Evolutionary conservation across 352 stramenopile genomes (phyloP), one percentile per base, ranked within the genome.

Genomic region (Phytophthora pluvialis): DNA sequence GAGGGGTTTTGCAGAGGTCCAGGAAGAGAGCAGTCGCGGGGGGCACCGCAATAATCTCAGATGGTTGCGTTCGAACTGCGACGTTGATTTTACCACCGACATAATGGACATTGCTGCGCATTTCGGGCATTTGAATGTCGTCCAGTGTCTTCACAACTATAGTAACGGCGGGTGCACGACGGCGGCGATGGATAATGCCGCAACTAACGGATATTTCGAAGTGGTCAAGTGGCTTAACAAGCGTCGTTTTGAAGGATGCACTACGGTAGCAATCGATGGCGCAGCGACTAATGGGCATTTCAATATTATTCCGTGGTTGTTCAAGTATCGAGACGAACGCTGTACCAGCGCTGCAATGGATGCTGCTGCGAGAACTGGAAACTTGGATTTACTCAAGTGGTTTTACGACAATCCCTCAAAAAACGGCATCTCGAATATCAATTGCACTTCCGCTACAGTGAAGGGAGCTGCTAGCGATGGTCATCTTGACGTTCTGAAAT

Each of bases 261-360:
- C 55, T 4, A 48, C 21, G 10, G 36, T 15, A 42, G 36, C 36
- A 15, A 42, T 42, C 10, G 36, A 18, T 26, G 7, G 1, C 3
- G 44, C 36, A 18, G 36, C 36, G 18, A 42, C 8, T 6, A 16
- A 42, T 8, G 36, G 36, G 1, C 1, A 42, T 16, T 42, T 12
- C 3, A 42, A 21, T 18, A 42, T 18, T 1, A 5, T 42, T 42
- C 36, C 6, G 16, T 55, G 55, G 55, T 16, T 71, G 2, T 55
- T 61, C 12, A 33, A 59, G 10, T 28, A 67, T 18, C 33, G 42
- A 1, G 18, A 43, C 11, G 56, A 60, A 45, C 49, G 56, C 5
- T 61, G 50, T 35, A 59, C 63, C 0, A 38, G 33, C 4, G 43
- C 33, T 10, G 63, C 63, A 25, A 67, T 71, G 56, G 48, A 57